These are phyloP conservation scores for Mycena venus DNA, from an alignment of 768 basidiomycete species.

Conservation along the genomic window DNA sequence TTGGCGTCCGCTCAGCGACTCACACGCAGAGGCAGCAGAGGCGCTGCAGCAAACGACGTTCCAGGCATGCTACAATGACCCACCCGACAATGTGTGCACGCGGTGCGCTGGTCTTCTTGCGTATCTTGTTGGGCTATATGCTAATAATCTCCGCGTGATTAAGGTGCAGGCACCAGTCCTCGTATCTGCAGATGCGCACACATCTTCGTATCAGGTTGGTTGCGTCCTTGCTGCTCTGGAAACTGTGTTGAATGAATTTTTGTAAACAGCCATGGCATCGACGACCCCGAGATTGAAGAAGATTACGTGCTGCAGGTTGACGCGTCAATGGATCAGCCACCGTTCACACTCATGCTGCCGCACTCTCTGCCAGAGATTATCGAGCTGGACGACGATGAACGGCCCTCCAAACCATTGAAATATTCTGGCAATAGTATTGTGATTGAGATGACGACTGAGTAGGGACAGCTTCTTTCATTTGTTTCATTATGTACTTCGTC, in stretches of 20 bases:
- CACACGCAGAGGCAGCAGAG: slow-evolving; percentile 32
- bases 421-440: background rate
- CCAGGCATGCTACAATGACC: background rate
- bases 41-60: slow-evolving; percentile 25
- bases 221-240: background rate
- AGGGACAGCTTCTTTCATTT: background rate
- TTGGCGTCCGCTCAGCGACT: slow-evolving; percentile 33
- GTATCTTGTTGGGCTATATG: too few relatives aligned
- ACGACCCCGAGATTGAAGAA: slow-evolving; percentile 27
- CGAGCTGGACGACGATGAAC: background rate
- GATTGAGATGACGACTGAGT: slow-evolving; percentile 15
- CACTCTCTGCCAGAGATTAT: slow-evolving; percentile 18
- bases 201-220: slow-evolving; percentile 34
- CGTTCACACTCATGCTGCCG: slow-evolving; percentile 38
- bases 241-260: background rate
- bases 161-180: slow-evolving; percentile 24
- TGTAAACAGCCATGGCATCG: slow-evolving; percentile 30
- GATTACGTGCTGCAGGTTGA: slow-evolving; percentile 36
- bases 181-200: slow-evolving; percentile 21
- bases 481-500: slow-evolving; percentile 4
- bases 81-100: slow-evolving; percentile 28
- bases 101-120: too few relatives aligned
- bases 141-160: too few relatives aligned
- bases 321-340: slow-evolving; percentile 39
- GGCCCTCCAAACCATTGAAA: background rate